Base-by-base conservation (phyloP, 805 yeast genomes). In the Nakazawaea wickerhamii region DNA sequence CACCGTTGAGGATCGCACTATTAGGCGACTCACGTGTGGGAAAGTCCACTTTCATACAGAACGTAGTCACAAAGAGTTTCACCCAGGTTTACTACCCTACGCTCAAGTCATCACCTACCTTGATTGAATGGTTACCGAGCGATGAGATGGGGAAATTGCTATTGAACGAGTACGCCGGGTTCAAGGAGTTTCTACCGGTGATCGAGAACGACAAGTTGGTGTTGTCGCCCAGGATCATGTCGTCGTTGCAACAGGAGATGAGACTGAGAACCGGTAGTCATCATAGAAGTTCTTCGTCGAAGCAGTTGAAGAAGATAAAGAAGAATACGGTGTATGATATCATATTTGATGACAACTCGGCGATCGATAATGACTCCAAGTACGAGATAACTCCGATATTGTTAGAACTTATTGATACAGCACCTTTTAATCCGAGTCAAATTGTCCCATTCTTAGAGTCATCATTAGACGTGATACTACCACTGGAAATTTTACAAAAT, bases 51-150 rank as follows among this genome's bases (percentile, higher is more conserved):
- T 64, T 76, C 30, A 70, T 77, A 10, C 70, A 77, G 41, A 63
- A 72, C 38, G 50, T 79, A 13, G 64, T 70, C 2, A 60, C 71
- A 17, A 71, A 73, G 20, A 65, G 67, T 20, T 77, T 72, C 43
- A 68, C 77, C 38, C 89, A 81, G 45, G 83, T 84, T 0, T 82
- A 84, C 55, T 84, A 84, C 52, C 95, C 93, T 4, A 84, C 91
- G 3, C 65, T 73, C 34, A 73, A 70, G 43, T 78, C 79, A 44
- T 75, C 74, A 4, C 77, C 87, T 20, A 65, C 78, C 44, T 55
- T 83, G 30, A 69, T 80, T 46, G 77, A 76, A 15, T 84, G 68
- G 53, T 57, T 54, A 5, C 79, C 90, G 0, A 52, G 52, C 14
- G 54, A 63, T 11, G 49, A 48, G 0, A 48, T 56, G 14, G 62